These are phyloP conservation scores for Claviceps maximensis DNA, from an alignment of 2,329 filamentous ascomycete species.

Conservation along the genomic window DNA sequence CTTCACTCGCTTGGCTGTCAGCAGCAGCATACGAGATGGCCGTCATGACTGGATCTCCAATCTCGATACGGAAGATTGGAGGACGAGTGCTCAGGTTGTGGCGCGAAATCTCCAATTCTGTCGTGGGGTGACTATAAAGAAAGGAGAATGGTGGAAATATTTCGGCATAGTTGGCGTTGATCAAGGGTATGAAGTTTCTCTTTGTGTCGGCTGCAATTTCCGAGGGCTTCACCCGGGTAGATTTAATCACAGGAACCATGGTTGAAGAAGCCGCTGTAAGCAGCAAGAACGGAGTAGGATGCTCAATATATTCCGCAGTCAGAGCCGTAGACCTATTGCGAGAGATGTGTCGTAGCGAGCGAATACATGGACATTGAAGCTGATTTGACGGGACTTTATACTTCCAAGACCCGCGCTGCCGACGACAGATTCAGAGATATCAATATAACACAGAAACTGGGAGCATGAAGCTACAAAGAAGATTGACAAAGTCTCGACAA, in stretches of 20 bases:
- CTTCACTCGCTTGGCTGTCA: conserved; percentile 25
- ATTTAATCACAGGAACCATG: conserved; percentile 21
- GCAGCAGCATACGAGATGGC: conserved; percentile 41
- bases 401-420: background rate
- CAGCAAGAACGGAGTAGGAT: background rate
- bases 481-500: conserved; percentile 15
- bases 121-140: conserved; percentile 38
- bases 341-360: conserved; percentile 1
- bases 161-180: conserved; percentile 41
- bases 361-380: conserved; percentile 8
- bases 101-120: conserved; percentile 29
- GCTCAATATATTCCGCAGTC: background rate
- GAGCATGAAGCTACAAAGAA: background rate
- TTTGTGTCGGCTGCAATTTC: conserved; percentile 66
- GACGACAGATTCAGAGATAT: background rate
- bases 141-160: conserved; percentile 46
- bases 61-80: conserved; percentile 36
- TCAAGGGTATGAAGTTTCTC: conserved; percentile 51
- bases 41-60: conserved; percentile 45
- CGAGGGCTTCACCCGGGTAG: conserved; percentile 26
- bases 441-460: conserved; percentile 6
- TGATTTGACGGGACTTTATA: conserved; percentile 5
- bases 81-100: conserved; percentile 22
- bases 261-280: background rate
- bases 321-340: background rate